Evolutionary conservation across 2,329 filamentous ascomycete species (phyloP), one percentile per base, ranked within the genome.

Genomic region (Alternaria alternata): DNA sequence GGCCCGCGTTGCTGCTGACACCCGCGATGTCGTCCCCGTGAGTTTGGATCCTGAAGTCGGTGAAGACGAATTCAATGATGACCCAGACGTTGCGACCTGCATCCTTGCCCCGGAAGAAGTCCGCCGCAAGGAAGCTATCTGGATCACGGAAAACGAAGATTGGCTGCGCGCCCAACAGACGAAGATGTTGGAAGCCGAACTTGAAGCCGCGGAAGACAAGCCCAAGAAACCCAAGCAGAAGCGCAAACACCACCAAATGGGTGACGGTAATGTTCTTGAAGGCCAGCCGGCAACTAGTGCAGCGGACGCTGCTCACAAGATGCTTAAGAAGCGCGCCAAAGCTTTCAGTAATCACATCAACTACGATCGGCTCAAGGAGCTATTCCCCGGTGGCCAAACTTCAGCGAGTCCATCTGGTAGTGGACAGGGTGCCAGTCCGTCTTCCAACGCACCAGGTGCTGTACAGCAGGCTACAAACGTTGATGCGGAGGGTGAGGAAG

Each of bases 141-240:
- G 95, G 95, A 89, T 96, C 43, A 94, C 94, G 61, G 89, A 94
- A 75, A 98, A 99, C 78, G 93, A 95, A 75, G 93, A 96, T 67
- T 99, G 94, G 87, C 84, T 99, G 39, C 91, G 94, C 8, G 87
- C 89, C 49, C 91, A 96, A 74, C 93, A 97, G 73, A 88, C 91
- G 61, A 96, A 95, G 78, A 85, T 91, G 7, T 90, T 96, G 57
- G 87, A 91, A 39, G 87, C 89, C 60, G 92, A 93, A 36, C 77
- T 88, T 18, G 82, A 82, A n/a, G 84, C 85, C 62, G 83, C 83
- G 12, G 81, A 82, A 34, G 82, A 83, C 54, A 79, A 79, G 32
- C 75, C 79, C 7, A 84, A 83, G 66, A 83, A 83, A 60, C 80
- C 82, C 28, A 87, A 85, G 69, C 70, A 71, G 44, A 75, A 76